phyloP scores from a whole-genome alignment of 179 eudicot genomes.

The Dionaea muscipula region DNA sequence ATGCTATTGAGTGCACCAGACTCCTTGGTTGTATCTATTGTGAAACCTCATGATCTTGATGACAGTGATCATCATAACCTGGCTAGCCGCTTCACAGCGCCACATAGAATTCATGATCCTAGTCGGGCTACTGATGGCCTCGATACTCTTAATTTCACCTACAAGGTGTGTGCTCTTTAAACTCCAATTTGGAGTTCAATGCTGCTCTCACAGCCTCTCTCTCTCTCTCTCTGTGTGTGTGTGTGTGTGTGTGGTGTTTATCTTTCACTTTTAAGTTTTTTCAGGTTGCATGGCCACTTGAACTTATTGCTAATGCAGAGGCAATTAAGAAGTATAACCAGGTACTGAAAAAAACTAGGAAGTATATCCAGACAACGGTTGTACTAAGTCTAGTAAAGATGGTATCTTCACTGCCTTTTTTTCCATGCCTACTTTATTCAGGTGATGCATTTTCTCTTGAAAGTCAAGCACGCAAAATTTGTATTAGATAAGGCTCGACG shows the following conservation, averaged over 20 bases:
- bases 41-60: slow-evolving; percentile 31
- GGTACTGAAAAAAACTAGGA: slow-evolving; percentile 34
- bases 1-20: slow-evolving; percentile 70
- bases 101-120: slow-evolving; percentile 49
- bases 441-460: slow-evolving; percentile 92
- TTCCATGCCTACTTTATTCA: slow-evolving; percentile 18
- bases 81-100: slow-evolving; percentile 30
- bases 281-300: slow-evolving; percentile 96
- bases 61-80: slow-evolving; percentile 35
- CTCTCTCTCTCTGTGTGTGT: neutral
- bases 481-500: slow-evolving; percentile 92
- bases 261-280: slow-evolving; percentile 10
- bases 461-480: slow-evolving; percentile 88
- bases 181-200: neutral
- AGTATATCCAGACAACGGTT: slow-evolving; percentile 69
- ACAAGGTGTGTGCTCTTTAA: slow-evolving; percentile 46
- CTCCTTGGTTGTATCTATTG: slow-evolving; percentile 64
- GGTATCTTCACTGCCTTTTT: neutral
- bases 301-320: slow-evolving; percentile 79
- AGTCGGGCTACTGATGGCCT: slow-evolving; percentile 62
- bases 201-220: too few relatives aligned
- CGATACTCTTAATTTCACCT: slow-evolving; percentile 67
- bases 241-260: neutral
- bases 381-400: neutral
- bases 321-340: slow-evolving; percentile 87